A percentile compares a stretch with the other conserved stretches of the same genome.
These are phyloP conservation scores for Termitomyces heimii DNA, from an alignment of 768 basidiomycete species.

Conservation along the genomic window DNA sequence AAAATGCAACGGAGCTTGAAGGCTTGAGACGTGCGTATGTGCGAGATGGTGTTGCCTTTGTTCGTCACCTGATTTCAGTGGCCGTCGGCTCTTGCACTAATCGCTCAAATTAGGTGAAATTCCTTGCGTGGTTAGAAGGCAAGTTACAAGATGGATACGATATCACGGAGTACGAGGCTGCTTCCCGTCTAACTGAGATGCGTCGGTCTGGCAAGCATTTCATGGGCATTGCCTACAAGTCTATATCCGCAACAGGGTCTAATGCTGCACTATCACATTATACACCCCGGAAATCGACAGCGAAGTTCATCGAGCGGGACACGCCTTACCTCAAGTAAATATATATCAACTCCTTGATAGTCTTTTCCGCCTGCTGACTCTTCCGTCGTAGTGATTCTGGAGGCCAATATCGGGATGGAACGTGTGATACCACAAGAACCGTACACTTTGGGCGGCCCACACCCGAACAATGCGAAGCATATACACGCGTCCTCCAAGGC, in stretches of 20 bases:
- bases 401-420: constrained; percentile 86
- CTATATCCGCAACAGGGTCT: constrained; percentile 82
- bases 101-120: constrained; percentile 43
- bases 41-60: constrained; percentile 83
- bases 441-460: constrained; percentile 85
- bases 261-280: constrained; percentile 97
- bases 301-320: constrained; percentile 69
- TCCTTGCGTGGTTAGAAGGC: constrained; percentile 88
- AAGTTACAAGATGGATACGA: constrained; percentile 72
- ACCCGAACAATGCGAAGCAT: constrained; percentile 84
- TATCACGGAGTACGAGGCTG: constrained; percentile 91
- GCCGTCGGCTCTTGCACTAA: constrained; percentile 8
- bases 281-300: constrained; percentile 61
- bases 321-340: constrained; percentile 87
- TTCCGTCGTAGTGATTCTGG: constrained; percentile 72
- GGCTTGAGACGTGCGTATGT: constrained; percentile 82
- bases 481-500: constrained; percentile 92
- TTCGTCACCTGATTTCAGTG: constrained; percentile 30
- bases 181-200: constrained; percentile 74
- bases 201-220: constrained; percentile 66
- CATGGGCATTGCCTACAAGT: constrained; percentile 84
- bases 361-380: background rate
- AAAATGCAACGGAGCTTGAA: constrained; percentile 82
- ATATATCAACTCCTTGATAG: constrained; percentile 8
- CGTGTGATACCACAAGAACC: constrained; percentile 79